Base-by-base conservation (phyloP, 495 filamentous ascomycete species). In the Hypoxylon lenormandii region DNA sequence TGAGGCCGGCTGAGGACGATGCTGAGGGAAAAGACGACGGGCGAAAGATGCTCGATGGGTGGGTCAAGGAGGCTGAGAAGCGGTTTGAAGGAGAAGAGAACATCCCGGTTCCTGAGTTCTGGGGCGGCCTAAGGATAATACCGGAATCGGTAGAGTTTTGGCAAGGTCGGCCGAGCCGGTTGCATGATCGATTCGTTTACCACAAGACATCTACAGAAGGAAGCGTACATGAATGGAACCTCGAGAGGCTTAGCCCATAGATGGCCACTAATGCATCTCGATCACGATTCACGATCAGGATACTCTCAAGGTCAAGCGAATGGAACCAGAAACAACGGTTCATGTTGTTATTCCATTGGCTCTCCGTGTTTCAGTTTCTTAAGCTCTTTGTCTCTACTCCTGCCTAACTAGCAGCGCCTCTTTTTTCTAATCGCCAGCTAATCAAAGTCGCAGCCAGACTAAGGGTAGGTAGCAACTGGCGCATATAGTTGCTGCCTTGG, bases 181-280 rank as follows among this genome's bases (percentile, higher is more conserved):
- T 97, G 75, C 93, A 97, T 84, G 93, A 97, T 87, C 91, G 95
- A 21, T 97, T 98, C 78, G 81, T 88, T 63, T 98, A 98, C 81
- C 84, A 85, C 19, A 88, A 83, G 42, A 76, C 49, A 10, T 70
- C 75, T 15, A 49, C 72, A 15, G 71, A 76, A 15, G 75, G 71
- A 40, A 76, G 74, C 26, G 76, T 75, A 46, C 75, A 72, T 12
- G 81, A 78, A 69, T 92, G 87, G 81, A 83, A 78, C 62, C 79
- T 88, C 64, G 82, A 88, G 66, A 82, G 87, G 71, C 72, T 88
- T 64, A 92, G 87, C 66, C 88, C 88, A 22, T 90, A 79, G 65
- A 42, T 47, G 10, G 10, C 43, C 2, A n/a, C 26, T 3, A 8
- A 18, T 3, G 7, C 15, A 45, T 52, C 22, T 22, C 43, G 8